Evolutionary conservation across 768 basidiomycete genomes (phyloP).

Genomic region (Tephrocybe sp.): DNA sequence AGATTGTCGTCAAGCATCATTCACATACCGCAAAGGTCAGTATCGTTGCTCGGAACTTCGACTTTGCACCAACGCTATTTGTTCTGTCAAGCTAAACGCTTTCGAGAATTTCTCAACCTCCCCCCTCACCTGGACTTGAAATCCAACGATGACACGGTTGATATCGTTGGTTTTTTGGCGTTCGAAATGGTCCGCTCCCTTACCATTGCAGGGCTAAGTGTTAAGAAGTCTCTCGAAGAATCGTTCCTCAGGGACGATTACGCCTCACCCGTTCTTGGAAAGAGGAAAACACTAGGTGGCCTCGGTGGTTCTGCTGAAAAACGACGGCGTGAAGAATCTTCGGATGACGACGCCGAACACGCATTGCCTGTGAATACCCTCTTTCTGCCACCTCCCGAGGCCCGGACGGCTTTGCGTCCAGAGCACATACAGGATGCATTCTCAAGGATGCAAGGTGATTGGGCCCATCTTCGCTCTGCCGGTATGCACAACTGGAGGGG

Average conservation of each 20-base stretch:
- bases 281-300: constrained; percentile 57
- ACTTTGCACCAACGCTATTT: background rate
- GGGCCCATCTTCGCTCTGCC: constrained; percentile 77
- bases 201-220: constrained; percentile 82
- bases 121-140: constrained; percentile 85
- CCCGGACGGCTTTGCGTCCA: constrained; percentile 73
- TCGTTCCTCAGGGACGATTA: constrained; percentile 67
- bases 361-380: constrained; percentile 69
- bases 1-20: constrained; percentile 94
- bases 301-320: constrained; percentile 51
- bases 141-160: constrained; percentile 91
- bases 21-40: constrained; percentile 93
- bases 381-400: constrained; percentile 82
- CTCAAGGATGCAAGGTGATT: constrained; percentile 84
- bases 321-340: constrained; percentile 55
- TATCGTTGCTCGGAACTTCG: constrained; percentile 1
- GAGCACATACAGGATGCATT: constrained; percentile 94
- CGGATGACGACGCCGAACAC: constrained; percentile 62
- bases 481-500: constrained; percentile 92
- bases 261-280: constrained; percentile 63
- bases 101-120: constrained; percentile 91
- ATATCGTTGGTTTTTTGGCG: constrained; percentile 95
- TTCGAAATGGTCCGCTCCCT: constrained; percentile 97
- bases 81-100: constrained; percentile 80
- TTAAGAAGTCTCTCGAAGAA: constrained; percentile 79